Conservation (phyloP, 139 green algal genomes). For the Pleodorina starrii region DNA sequence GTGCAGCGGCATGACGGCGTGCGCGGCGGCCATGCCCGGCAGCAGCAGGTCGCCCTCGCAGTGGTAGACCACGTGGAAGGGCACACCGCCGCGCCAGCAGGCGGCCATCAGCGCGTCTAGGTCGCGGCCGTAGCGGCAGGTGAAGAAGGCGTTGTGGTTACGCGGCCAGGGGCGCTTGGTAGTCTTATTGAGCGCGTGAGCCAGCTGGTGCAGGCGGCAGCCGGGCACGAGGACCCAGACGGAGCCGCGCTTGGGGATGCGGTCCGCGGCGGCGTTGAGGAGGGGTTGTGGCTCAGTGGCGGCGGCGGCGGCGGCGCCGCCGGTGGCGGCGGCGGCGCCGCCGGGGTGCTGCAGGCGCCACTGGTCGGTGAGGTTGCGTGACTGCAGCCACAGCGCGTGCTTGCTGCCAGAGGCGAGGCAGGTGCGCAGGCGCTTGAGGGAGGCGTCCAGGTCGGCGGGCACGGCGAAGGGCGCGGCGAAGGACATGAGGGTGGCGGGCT, state of each 20-base stretch:
- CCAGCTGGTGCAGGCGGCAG: conserved; percentile 39
- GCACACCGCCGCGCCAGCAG: conserved; percentile 28
- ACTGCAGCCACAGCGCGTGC: not conserved
- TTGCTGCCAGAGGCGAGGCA: not conserved
- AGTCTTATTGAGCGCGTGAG: not conserved
- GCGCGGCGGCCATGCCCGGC: conserved; percentile 39
- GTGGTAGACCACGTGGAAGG: conserved; percentile 40
- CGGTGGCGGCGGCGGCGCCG: not conserved
- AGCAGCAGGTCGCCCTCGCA: conserved; percentile 48
- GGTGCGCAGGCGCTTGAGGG: not conserved
- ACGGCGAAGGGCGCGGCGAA: conserved; percentile 32
- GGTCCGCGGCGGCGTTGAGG: not conserved
- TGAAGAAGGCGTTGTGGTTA: conserved; percentile 47
- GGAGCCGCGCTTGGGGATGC: conserved; percentile 21
- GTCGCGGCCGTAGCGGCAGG: not conserved
- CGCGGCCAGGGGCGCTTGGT: conserved; percentile 36
- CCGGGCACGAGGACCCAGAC: conserved; percentile 37
- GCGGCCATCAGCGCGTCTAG: not conserved
- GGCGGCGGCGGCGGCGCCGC: not conserved
- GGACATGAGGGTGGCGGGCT: conserved; percentile 48
- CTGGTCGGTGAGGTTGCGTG: conserved; percentile 25
- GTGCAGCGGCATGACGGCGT: conserved; percentile 51
- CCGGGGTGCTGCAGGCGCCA: conserved; percentile 27
- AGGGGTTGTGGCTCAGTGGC: not conserved
- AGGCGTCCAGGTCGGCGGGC: not conserved